Evolutionary conservation across 768 basidiomycete genomes (phyloP).

Genomic region (Lactarius psammicola): DNA sequence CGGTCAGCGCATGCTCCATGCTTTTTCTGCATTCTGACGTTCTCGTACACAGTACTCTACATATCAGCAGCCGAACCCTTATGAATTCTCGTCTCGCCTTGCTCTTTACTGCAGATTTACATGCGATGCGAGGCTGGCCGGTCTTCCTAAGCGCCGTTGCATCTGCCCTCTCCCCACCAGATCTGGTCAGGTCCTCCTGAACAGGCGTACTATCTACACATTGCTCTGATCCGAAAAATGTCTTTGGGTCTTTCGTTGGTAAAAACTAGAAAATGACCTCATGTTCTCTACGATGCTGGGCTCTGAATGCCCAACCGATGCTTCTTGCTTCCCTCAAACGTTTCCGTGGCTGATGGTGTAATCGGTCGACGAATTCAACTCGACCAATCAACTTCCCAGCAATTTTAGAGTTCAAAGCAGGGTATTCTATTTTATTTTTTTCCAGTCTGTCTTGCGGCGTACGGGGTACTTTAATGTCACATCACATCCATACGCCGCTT

Average conservation of each 20-base stretch:
- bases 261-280: not conserved
- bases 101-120: not conserved
- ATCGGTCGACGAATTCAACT: not conserved
- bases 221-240: not conserved
- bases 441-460: not conserved
- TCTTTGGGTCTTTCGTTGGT: not conserved
- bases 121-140: not conserved
- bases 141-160: not conserved
- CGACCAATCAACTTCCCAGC: not conserved
- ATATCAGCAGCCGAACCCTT: slow-evolving; percentile 33
- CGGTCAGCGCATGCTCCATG: slow-evolving; percentile 44
- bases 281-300: not conserved
- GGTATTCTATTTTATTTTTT: not conserved
- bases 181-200: not conserved
- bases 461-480: not conserved
- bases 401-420: not conserved
- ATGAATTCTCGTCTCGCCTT: slow-evolving; percentile 5
- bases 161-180: not conserved
- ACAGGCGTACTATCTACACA: not conserved
- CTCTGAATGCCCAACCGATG: not conserved
- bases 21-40: not conserved
- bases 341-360: not conserved
- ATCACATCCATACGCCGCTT: not conserved
- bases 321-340: not conserved
- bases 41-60: slow-evolving; percentile 56